Evolutionary conservation across 1,139 yeast genomes (phyloP).

Genomic region (Saccharomycopsis phalli): DNA sequence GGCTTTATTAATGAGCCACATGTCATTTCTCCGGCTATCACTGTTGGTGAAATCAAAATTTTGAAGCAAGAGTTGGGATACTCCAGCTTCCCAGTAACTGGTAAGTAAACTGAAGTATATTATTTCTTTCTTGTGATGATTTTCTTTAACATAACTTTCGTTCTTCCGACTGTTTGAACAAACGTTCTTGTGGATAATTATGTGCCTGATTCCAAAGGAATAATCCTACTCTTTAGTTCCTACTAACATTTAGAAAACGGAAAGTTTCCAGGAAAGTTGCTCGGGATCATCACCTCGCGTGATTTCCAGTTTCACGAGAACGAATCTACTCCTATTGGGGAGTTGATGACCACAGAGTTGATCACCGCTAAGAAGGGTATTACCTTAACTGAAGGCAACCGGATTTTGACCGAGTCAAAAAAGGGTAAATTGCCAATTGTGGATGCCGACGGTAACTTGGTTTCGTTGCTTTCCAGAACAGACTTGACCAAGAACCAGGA

Average conservation of each 20-base stretch:
- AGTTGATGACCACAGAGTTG: conserved; percentile 84
- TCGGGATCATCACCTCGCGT: conserved; percentile 95
- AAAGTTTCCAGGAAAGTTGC: conserved; percentile 74
- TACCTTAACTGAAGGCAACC: conserved; percentile 78
- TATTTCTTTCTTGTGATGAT: conserved; percentile 46
- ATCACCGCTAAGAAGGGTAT: conserved; percentile 80
- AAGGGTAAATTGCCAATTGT: conserved; percentile 97
- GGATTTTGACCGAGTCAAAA: conserved; percentile 81
- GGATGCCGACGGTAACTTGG: conserved; percentile 65
- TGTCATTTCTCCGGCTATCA: conserved; percentile 63
- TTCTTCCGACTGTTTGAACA: conserved; percentile 95
- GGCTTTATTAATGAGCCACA: conserved; percentile 96
- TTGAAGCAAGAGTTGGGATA: conserved; percentile 75
- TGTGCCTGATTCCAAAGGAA: conserved; percentile 55
- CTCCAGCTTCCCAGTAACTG: conserved; percentile 98
- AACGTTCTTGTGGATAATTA: conserved; percentile 89
- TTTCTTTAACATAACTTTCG: conserved; percentile 79
- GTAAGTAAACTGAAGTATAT: conserved; percentile 48
- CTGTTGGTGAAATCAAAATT: conserved; percentile 73
- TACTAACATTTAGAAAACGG: conserved; percentile 53
- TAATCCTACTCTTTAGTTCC: neutral
- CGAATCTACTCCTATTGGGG: conserved; percentile 49
- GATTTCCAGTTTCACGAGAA: conserved; percentile 93
- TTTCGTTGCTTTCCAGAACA: conserved; percentile 86
- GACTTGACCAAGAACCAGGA: conserved; percentile 93